phyloP scores from a whole-genome alignment of 805 yeast genomes.

The Suhomyces prunicola region DNA sequence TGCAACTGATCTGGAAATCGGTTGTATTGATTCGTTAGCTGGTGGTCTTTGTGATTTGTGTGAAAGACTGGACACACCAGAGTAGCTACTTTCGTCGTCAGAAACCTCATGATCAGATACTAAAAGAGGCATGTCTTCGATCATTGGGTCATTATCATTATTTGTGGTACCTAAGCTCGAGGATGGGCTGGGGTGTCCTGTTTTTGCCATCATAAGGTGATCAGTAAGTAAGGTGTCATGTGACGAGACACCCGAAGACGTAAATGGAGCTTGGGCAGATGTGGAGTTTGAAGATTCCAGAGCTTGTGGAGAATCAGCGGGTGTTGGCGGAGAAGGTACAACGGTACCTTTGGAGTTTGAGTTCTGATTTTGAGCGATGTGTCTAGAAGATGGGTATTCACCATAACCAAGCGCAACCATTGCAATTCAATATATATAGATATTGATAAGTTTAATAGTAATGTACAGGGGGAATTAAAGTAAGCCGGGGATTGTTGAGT shows the following conservation, averaged over 20 bases:
- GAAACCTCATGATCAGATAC: conserved; percentile 31
- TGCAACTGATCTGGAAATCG: neutral
- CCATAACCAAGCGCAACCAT: conserved; percentile 14
- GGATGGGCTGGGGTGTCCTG: neutral
- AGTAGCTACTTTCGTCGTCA: conserved; percentile 23
- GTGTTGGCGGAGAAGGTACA: conserved; percentile 4
- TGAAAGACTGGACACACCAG: conserved; percentile 5
- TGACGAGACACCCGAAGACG: conserved; percentile 2
- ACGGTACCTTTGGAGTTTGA: neutral
- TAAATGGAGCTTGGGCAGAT: neutral
- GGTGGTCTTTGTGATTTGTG: neutral
- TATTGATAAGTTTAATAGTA: neutral
- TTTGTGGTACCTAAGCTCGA: conserved; percentile 7
- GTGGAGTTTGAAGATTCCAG: neutral
- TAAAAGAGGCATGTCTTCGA: conserved; percentile 31
- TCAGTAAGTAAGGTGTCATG: conserved; percentile 5
- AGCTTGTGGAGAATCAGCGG: neutral
- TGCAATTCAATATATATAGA: conserved; percentile 3
- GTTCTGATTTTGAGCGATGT: neutral
- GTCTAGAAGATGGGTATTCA: conserved; percentile 7
- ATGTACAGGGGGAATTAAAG: neutral
- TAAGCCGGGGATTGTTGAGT: neutral
- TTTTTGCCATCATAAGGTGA: neutral
- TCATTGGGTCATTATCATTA: conserved; percentile 2
- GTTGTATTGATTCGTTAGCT: neutral